Base-by-base conservation (phyloP, 1,284 basidiomycete species). In the Fomitopsis pinicola region DNA sequence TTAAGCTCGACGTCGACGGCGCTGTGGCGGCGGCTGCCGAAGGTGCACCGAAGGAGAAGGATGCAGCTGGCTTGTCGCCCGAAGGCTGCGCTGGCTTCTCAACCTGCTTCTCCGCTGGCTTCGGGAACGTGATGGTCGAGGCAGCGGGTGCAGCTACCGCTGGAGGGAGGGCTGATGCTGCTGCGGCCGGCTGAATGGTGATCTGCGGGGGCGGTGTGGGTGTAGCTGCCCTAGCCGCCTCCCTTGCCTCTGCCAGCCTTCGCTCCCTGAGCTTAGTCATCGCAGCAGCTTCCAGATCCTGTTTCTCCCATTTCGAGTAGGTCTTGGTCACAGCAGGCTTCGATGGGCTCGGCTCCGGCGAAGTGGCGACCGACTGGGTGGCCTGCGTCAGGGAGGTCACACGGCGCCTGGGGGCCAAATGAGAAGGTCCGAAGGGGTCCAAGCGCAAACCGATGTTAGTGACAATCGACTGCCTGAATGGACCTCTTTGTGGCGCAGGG, bases 271-370 rank as follows among this genome's bases (percentile, higher is more conserved):
- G 70, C 67, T 69, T 74, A 40, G 82, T 80, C 81, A 92, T 86
- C n/a, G 89, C 87, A 55, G 83, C 82, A 4, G 89, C 90, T 66
- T 92, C 89, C 42, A 89, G 71, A 67, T 92, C 89, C 70, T 92
- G 89, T 64, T 91, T 92, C 72, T 92, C 90, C 87, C 88, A 90
- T 72, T 89, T 91, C 1, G 88, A 88, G 65, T 85, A 87, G 7
- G 80, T 80, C 64, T 81, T 80, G 17, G 77, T 77, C 59, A 72
- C 68, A 79, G 62, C 74, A 54, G 80, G 73, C 60, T 82, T 85
- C 12, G 26, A 15, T 14, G 87, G 84, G 64, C 81, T 85, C 62
- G 84, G 83, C 12, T 54, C 52, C 9, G 52, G 52, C 15, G 48
- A 19, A 50, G 71, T 63, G 38, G 68, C 63, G 78, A 75, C 73